Conservation (phyloP, 176 grass and related monocot species). For the Triticum monococcum region DNA sequence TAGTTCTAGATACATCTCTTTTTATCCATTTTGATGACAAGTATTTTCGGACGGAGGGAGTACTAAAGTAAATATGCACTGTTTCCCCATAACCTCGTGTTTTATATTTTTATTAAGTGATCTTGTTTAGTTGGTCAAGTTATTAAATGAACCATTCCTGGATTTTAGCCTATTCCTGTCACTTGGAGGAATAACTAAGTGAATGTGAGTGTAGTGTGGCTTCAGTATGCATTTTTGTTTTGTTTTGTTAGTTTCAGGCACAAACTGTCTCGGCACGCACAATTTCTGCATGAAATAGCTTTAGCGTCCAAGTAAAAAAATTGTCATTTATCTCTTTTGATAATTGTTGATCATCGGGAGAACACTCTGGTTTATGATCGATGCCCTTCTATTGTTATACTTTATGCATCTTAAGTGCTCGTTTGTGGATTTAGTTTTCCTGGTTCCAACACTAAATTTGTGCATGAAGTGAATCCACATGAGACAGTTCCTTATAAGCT, state of each 20-base stretch:
- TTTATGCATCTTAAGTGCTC: background rate
- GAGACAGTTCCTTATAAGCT: background rate
- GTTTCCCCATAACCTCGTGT: background rate
- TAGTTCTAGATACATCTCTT: no score
- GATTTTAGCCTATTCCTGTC: background rate
- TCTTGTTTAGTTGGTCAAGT: background rate
- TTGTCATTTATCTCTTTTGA: background rate
- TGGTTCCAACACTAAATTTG: background rate
- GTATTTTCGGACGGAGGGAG: no score
- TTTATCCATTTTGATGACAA: no score
- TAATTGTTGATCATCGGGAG: background rate
- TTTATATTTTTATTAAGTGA: background rate
- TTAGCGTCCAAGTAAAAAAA: background rate
- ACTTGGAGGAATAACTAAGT: conserved; percentile 5
- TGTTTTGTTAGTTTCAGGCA: background rate
- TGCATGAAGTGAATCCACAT: conserved; percentile 21
- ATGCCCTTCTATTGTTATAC: background rate
- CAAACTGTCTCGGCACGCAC: background rate
- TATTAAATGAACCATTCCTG: background rate
- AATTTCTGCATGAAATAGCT: conserved; percentile 3
- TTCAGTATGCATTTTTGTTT: conserved; percentile 1
- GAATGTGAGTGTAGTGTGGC: background rate
- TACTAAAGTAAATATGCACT: background rate
- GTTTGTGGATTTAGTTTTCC: background rate
- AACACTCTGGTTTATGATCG: background rate